Evolutionary conservation across 2,329 filamentous ascomycete genomes (phyloP), one percentile per base, ranked within the genome.

Genomic region (Paecilomyces sp.): DNA sequence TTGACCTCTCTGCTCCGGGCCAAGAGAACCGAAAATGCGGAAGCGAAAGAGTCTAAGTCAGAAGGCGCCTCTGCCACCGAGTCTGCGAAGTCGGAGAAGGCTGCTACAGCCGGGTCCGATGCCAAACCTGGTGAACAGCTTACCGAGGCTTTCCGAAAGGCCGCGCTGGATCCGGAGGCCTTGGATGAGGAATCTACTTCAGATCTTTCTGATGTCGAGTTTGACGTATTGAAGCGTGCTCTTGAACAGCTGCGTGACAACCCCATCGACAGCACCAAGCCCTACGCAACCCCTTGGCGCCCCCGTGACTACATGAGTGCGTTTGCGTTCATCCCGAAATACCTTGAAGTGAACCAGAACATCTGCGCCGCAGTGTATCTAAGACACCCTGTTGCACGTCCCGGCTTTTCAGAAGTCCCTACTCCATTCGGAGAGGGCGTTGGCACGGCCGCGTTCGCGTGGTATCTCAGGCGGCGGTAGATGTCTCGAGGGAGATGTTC

Each of bases 281-380:
- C 94, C 3, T 99, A 99, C 73, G 84, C 84, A 3, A 97, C 92
- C 1, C 94, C 94, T 12, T 99, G 94, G 94, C 79, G 83, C 64
- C 94, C 94, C 12, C 84, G 92, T 59, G 83, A 88, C 57, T 97
- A 85, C 76, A 95, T 99, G 90, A 83, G 85, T 57, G 87, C 92
- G 0, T 99, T 99, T 76, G 92, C 92, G 25, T 97, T 96, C 76
- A 92, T 99, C 66, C 94, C 94, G 11, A 82, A 90, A 58, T 99
- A 97, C 75, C 85, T 99, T 62, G 95, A 99, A 79, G 94, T 99
- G 67, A 97, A 97, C 81, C 94, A 96, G 76, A 95, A 92, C 71
- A 89, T 97, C 68, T 99, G 94, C 77, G 88, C 92, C 1, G 94
- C 94, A 11, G 92, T 99, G 50, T 99, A 99, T 75, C 79, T 99